phyloP scores from a whole-genome alignment of 495 filamentous ascomycete species.

The Lepidopterella palustris region DNA sequence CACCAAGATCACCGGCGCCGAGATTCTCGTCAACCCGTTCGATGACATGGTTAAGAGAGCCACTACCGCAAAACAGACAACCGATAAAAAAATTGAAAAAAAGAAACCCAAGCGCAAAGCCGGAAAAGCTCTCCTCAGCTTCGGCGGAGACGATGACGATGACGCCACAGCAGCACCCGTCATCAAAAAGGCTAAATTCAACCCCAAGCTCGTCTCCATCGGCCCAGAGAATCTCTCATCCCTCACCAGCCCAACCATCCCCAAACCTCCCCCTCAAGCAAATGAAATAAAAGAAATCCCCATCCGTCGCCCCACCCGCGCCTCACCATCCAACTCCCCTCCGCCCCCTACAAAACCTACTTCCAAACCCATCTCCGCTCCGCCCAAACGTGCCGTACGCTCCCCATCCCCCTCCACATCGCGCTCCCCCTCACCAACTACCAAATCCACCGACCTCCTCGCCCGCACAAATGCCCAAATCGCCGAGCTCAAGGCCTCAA shows the following conservation, averaged over 20 bases:
- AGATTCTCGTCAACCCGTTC: constrained; percentile 86
- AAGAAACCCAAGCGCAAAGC: constrained; percentile 79
- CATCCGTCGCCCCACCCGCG: constrained; percentile 24
- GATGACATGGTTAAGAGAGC: constrained; percentile 76
- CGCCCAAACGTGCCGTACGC: constrained; percentile 5
- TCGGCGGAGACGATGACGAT: constrained; percentile 80
- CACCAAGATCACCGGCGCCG: constrained; percentile 66
- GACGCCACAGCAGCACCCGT: constrained; percentile 55
- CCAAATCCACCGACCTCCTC: constrained; percentile 55
- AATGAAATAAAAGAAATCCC: constrained; percentile 33
- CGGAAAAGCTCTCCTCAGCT: constrained; percentile 78
- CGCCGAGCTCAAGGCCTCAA: constrained; percentile 80
- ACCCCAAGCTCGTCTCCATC: constrained; percentile 71
- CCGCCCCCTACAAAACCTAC: constrained; percentile 25
- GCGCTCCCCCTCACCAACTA: constrained; percentile 33
- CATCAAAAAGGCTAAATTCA: constrained; percentile 83
- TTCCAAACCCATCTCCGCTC: constrained; percentile 10
- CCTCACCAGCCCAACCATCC: constrained; percentile 24
- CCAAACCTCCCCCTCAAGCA: constrained; percentile 23
- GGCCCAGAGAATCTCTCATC: constrained; percentile 34
- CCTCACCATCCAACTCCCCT: constrained; percentile 41
- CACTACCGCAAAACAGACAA: constrained; percentile 37
- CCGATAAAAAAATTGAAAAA: constrained; percentile 44
- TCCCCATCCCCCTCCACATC: constrained; percentile 13
- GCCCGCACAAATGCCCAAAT: constrained; percentile 89